Base-by-base conservation (phyloP, 1,284 basidiomycete genomes). In the Trametes versicolor region DNA sequence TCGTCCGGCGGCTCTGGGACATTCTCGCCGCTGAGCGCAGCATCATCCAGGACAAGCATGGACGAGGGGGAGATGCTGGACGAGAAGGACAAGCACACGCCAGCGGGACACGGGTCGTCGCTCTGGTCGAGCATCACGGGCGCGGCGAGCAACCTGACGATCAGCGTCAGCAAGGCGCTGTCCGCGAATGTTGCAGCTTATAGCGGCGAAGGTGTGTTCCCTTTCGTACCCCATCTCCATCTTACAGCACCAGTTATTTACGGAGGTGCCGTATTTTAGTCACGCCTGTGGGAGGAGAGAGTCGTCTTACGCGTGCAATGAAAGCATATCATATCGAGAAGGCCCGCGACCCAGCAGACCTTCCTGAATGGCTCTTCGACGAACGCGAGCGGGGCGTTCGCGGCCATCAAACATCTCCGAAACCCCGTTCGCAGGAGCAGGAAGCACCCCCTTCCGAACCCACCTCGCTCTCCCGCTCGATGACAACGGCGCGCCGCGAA, bases 361-460 rank as follows among this genome's bases (percentile, higher is more conserved):
- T 92, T n/a, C 89, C 90, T 13, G 77, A 80, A 8, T 91, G 89
- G 89, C 80, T 92, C 10, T 91, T 91, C 68, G 83, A 83, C 54
- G 85, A 85, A 62, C 78, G 78, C 49, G 88, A 90, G 69, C 82
- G 87, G 25, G 75, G 74, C 48, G 72, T 71, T n/a, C 68, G 65
- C 54, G 36, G 50, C 29, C 37, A 52, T 27, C 49, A 57, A 34
- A 23, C 62, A 21, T 15, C 41, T 10, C 6, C 53, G 43, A 19
- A 41, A 32, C 59, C 56, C 12, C 39, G 52, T 27, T 36, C 48
- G 36, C n/a, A 51, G 50, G 50, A 47, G 34, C 12, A 3, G 36
- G 47, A 10, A 27, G 48, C 58, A 32, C 51, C 51, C 25, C 21
- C 50, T 1, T 23, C 53, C 21, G 34, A 29, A n/a, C 13, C 19